These are phyloP conservation scores for Plasmodium blacklocki DNA, from an alignment of 169 alveolate species.

Conservation along the genomic window DNA sequence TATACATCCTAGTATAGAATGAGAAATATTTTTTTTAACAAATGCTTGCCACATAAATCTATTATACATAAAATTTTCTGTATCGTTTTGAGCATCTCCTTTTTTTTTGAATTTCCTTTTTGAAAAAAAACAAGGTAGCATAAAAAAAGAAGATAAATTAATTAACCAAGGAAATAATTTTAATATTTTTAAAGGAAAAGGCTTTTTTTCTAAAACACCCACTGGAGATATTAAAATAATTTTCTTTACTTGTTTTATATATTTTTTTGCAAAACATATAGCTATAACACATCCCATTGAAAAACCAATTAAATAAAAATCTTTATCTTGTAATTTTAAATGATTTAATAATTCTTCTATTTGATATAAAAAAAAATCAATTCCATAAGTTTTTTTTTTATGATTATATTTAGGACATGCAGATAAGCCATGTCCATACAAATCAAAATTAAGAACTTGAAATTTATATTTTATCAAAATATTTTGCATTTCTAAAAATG, in stretches of 20 bases:
- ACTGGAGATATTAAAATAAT: conserved; percentile 86
- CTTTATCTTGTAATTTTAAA: conserved; percentile 75
- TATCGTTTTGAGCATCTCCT: conserved; percentile 28
- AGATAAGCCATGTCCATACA: conserved; percentile 87
- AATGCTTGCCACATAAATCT: conserved; percentile 84
- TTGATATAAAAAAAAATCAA: conserved; percentile 83
- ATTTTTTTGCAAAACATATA: conserved; percentile 81
- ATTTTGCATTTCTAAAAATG: conserved; percentile 80
- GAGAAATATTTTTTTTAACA: conserved; percentile 79
- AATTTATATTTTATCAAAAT: conserved; percentile 77
- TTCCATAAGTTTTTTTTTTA: conserved; percentile 79
- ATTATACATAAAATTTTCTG: conserved; percentile 75
- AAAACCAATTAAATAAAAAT: conserved; percentile 82
- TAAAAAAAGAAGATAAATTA: conserved; percentile 64
- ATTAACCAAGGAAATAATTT: conserved; percentile 81
- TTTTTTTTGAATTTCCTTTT: conserved; percentile 47
- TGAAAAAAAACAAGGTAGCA: conserved; percentile 63
- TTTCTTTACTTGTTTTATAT: conserved; percentile 83
- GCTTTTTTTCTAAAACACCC: conserved; percentile 82
- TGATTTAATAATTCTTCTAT: conserved; percentile 82
- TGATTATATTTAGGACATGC: conserved; percentile 83
- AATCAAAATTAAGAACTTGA: conserved; percentile 85
- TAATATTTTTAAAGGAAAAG: conserved; percentile 71
- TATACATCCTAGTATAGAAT: conserved; percentile 81
- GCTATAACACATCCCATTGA: conserved; percentile 88